phyloP scores from a whole-genome alignment of 1,139 yeast genomes.

The Zygosaccharomyces sapae region DNA sequence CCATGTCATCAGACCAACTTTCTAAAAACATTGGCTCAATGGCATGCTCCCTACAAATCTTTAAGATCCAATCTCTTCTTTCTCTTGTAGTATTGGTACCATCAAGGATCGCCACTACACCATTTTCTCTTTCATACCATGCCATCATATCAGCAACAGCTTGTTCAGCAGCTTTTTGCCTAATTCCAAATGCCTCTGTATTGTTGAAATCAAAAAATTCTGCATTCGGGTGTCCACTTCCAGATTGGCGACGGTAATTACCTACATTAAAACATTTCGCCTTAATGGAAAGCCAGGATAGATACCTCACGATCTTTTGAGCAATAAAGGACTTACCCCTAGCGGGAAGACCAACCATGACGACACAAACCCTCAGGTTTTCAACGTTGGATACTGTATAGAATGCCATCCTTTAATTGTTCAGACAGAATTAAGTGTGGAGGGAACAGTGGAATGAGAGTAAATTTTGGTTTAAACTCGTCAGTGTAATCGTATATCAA shows the following conservation, averaged over 20 bases:
- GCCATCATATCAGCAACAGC: slow-evolving; percentile 82
- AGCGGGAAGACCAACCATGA: slow-evolving; percentile 67
- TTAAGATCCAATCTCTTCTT: slow-evolving; percentile 63
- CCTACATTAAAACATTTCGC: slow-evolving; percentile 92
- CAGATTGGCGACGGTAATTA: slow-evolving; percentile 60
- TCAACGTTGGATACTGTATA: slow-evolving; percentile 67
- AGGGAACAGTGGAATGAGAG: background rate
- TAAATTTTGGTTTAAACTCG: background rate
- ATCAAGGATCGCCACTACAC: slow-evolving; percentile 88
- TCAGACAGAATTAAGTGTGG: slow-evolving; percentile 1
- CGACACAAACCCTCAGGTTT: slow-evolving; percentile 67
- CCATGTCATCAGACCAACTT: slow-evolving; percentile 83
- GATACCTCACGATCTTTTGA: slow-evolving; percentile 74
- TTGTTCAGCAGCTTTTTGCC: slow-evolving; percentile 63
- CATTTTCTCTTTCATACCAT: slow-evolving; percentile 78
- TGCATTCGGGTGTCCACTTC: slow-evolving; percentile 57
- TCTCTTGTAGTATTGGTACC: slow-evolving; percentile 76
- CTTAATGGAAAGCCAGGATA: slow-evolving; percentile 85
- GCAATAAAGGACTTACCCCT: slow-evolving; percentile 66
- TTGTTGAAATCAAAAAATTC: slow-evolving; percentile 74
- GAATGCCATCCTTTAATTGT: slow-evolving; percentile 52
- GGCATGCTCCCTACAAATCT: slow-evolving; percentile 57
- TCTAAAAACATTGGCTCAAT: slow-evolving; percentile 91
- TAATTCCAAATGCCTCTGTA: slow-evolving; percentile 54
- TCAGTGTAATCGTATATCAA: background rate